phyloP scores from a whole-genome alignment of 257 asterid genomes.

The Salvia hispanica region DNA sequence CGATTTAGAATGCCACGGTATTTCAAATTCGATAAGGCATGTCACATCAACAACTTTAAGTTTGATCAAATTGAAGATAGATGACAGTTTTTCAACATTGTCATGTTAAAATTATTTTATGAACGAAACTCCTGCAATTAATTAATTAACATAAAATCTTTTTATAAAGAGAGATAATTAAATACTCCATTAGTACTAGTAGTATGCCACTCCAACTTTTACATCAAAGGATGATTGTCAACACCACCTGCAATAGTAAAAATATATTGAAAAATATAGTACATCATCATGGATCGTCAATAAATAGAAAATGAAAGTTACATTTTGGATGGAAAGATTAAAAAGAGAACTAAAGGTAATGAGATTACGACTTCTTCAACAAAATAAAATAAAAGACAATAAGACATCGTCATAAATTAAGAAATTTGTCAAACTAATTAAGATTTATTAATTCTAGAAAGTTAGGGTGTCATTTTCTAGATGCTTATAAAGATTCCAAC shows the following conservation, averaged over 20 bases:
- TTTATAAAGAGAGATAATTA: too few relatives aligned
- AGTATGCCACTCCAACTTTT: neutral
- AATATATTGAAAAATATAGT: neutral
- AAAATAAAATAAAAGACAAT: too few relatives aligned
- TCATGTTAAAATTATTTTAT: too few relatives aligned
- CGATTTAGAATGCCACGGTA: too few relatives aligned
- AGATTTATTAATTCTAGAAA: neutral
- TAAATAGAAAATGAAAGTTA: conserved; percentile 7
- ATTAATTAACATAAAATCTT: too few relatives aligned
- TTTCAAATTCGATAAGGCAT: too few relatives aligned
- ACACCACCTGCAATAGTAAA: conserved; percentile 8
- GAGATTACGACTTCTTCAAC: neutral
- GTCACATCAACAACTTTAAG: too few relatives aligned
- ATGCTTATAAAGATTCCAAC: neutral
- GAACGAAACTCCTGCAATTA: too few relatives aligned
- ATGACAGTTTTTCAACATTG: too few relatives aligned
- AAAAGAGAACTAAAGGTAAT: neutral
- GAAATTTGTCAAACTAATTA: neutral
- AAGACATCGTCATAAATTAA: neutral
- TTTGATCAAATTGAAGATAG: too few relatives aligned
- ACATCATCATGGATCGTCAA: neutral
- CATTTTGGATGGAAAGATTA: neutral
- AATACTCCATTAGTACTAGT: too few relatives aligned
- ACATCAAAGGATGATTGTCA: conserved; percentile 6
- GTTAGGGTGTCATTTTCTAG: neutral